These are phyloP conservation scores for Paramecium pentaurelia DNA, from an alignment of 73 alveolate species.

Conservation along the genomic window DNA sequence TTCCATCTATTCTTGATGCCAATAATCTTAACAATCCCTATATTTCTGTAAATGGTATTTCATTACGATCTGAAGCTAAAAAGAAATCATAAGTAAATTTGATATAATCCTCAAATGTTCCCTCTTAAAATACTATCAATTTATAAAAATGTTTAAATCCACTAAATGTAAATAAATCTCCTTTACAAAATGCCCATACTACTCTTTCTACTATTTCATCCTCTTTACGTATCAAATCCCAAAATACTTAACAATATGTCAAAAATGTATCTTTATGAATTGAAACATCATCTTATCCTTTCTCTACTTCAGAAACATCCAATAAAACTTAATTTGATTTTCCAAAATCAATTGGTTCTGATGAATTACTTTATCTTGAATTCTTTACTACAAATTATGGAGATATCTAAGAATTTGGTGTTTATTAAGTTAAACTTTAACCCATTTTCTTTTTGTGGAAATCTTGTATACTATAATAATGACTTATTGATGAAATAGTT, in stretches of 20 bases:
- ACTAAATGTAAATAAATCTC: background rate
- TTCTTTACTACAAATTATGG: constrained; percentile 8
- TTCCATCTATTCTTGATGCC: background rate
- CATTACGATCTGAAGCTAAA: background rate
- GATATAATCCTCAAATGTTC: background rate
- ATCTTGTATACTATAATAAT: constrained; percentile 4
- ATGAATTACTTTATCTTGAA: constrained; percentile 4
- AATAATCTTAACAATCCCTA: constrained; percentile 22
- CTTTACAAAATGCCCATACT: constrained; percentile 26
- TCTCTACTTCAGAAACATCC: background rate
- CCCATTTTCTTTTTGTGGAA: background rate
- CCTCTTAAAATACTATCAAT: constrained; percentile 24
- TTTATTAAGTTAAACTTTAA: background rate
- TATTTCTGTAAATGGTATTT: background rate
- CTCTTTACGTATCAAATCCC: constrained; percentile 46
- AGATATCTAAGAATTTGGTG: background rate
- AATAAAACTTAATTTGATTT: background rate
- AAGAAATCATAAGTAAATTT: background rate
- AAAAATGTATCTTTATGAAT: constrained; percentile 1
- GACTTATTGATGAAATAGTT: constrained; percentile 1
- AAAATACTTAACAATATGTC: constrained; percentile 9
- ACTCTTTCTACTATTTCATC: constrained; percentile 39
- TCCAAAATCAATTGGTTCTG: background rate
- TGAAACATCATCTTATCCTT: background rate
- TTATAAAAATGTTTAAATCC: constrained; percentile 2